Evolutionary conservation across 2,329 filamentous ascomycete species (phyloP).

Genomic region (Tolypocladium amazonense): DNA sequence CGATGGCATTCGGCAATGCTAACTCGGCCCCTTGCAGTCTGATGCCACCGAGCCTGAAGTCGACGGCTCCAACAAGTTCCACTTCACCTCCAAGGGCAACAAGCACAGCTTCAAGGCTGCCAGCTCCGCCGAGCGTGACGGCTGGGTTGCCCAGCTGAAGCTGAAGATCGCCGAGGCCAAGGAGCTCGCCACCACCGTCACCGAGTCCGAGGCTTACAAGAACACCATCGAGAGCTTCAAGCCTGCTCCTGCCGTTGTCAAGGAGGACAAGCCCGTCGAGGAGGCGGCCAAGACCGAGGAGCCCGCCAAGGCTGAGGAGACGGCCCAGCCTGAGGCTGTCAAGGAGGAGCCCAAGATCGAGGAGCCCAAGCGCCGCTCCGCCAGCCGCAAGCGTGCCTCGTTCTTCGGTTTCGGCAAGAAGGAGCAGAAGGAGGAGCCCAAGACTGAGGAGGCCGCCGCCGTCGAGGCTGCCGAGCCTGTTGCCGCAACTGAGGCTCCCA

Average conservation of each 20-base stretch:
- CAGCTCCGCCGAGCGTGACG: slow-evolving; percentile 68
- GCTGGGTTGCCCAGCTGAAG: slow-evolving; percentile 82
- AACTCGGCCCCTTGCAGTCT: slow-evolving; percentile 25
- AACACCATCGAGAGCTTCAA: slow-evolving; percentile 62
- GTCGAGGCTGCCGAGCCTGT: slow-evolving; percentile 22
- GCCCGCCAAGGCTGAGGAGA: slow-evolving; percentile 21
- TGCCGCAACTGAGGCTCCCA: slow-evolving; percentile 19
- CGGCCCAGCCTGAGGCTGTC: slow-evolving; percentile 19
- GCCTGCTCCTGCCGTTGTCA: slow-evolving; percentile 24
- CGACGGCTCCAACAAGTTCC: slow-evolving; percentile 72
- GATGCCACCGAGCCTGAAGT: slow-evolving; percentile 60
- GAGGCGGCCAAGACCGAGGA: slow-evolving; percentile 26
- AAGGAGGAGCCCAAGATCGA: slow-evolving; percentile 44
- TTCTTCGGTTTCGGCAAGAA: slow-evolving; percentile 55
- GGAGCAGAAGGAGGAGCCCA: slow-evolving; percentile 29
- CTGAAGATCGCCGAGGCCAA: slow-evolving; percentile 76
- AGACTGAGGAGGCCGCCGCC: slow-evolving; percentile 20
- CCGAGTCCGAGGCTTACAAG: slow-evolving; percentile 82
- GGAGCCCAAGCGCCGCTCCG: slow-evolving; percentile 51
- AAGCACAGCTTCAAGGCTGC: slow-evolving; percentile 91
- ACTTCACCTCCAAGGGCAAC: slow-evolving; percentile 73
- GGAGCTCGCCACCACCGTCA: slow-evolving; percentile 62
- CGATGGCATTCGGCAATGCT: background rate
- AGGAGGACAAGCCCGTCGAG: slow-evolving; percentile 19
- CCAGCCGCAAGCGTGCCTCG: slow-evolving; percentile 54